Base-by-base conservation (phyloP, 257 asterid species). In the Ilex asprella region DNA sequence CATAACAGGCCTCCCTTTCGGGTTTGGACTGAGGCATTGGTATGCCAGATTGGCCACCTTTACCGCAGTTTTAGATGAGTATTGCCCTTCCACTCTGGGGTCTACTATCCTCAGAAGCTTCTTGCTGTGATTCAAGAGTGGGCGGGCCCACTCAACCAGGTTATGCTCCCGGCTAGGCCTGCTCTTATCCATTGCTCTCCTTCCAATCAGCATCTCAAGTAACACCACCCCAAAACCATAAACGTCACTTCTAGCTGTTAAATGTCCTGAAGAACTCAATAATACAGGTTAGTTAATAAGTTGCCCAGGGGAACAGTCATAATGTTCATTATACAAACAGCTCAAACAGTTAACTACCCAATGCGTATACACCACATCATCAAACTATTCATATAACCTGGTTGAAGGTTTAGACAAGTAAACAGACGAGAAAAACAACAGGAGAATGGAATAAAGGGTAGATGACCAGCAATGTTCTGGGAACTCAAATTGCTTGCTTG, bases 101-200 rank as follows among this genome's bases (percentile, higher is more conserved):
- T 92, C 97, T 30, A 92, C 79, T 70, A 89, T 86, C 74, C 86
- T 76, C 65, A 76, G 30, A 2, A 92, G 85, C 83, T 85, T 89
- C 76, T 75, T 88, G 77, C 72, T 76, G 70, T 84, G 88, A 72
- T 79, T 89, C 52, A 89, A 82, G 31, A 85, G 80, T 10, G 99
- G 99, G 2, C 95, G 94, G 15, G 95, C 97, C 87, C 88, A 92
- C 79, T 89, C 96, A 3, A 92, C 97, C 6, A 92, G 97, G 70
- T 85, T 92, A 69, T 85, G 96, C 78, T 89, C 97, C 57, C 88
- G 73, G 79, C 95, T 83, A 55, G 96, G 99, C 83, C 93, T 59
- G 77, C 93, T 86, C 67, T 86, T 89, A 50, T 92, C 99, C 97
- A 89, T 80, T 5, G 97, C 95, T 66, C 88, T 81, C 58, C 96